Percentiles rank a stretch among this genome's conserved stretches.
Evolutionary conservation across 257 asterid species (phyloP).

Genomic region (Plantago ovata): DNA sequence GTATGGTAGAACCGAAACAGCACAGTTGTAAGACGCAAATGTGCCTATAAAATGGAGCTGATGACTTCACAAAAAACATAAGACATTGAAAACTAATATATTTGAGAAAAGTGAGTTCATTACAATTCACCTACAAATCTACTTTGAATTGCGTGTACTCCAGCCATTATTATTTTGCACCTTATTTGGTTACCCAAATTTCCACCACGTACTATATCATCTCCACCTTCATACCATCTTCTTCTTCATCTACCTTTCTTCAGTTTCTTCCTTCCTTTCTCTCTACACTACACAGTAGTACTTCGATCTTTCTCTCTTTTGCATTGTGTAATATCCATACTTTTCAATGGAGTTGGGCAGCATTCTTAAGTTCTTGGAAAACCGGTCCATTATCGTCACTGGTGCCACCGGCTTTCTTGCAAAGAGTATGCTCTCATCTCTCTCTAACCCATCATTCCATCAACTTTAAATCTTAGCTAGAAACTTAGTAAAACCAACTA

Average conservation of each 20-base stretch:
- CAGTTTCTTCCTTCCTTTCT: not conserved
- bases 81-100: not conserved
- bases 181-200: too few relatives aligned
- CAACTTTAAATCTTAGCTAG: too few relatives aligned
- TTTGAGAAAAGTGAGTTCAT: too few relatives aligned
- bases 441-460: too few relatives aligned
- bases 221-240: not conserved
- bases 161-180: not conserved
- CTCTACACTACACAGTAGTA: not conserved
- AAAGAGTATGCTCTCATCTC: constrained; percentile 43
- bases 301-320: not conserved
- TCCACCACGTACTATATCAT: too few relatives aligned
- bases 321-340: not conserved
- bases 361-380: constrained; percentile 50
- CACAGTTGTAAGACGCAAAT: too few relatives aligned
- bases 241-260: not conserved
- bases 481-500: too few relatives aligned
- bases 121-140: constrained; percentile 16
- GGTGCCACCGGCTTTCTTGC: constrained; percentile 93
- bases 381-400: constrained; percentile 54
- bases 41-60: too few relatives aligned
- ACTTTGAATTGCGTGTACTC: constrained; percentile 26
- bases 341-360: constrained; percentile 56
- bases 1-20: too few relatives aligned
- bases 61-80: constrained; percentile 8